Conservation (phyloP, 139 green algal species). For the Nannochloris sp. region DNA sequence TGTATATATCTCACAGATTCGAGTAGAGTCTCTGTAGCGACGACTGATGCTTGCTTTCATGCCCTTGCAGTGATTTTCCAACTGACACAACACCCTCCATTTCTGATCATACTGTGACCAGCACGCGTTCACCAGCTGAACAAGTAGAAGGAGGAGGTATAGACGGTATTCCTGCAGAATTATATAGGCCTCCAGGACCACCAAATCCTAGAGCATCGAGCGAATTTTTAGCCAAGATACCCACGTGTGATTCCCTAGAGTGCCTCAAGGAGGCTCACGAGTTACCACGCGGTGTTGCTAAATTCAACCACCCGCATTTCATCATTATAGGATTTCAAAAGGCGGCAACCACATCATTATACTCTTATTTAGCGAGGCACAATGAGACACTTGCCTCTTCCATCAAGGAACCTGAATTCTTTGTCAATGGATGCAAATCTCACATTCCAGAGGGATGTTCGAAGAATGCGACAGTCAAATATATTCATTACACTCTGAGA, state of each 20-base stretch:
- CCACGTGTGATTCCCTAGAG: constrained; percentile 7
- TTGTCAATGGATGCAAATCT: constrained; percentile 6
- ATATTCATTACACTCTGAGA: neutral
- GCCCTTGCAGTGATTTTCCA: too few relatives aligned
- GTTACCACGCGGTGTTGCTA: neutral
- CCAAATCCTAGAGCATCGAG: neutral
- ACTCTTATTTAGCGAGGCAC: neutral
- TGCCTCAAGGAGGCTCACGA: constrained; percentile 16
- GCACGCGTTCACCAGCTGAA: neutral
- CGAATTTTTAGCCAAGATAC: constrained; percentile 1
- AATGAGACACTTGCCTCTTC: neutral
- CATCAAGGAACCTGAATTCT: constrained; percentile 13
- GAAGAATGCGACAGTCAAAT: neutral
- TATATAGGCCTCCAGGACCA: neutral
- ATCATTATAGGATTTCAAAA: constrained; percentile 13
- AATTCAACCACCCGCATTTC: constrained; percentile 10
- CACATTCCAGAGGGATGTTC: neutral
- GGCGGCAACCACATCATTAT: constrained; percentile 7
- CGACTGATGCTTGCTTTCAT: too few relatives aligned
- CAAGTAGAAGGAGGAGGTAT: neutral
- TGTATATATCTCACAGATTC: too few relatives aligned
- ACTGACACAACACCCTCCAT: too few relatives aligned
- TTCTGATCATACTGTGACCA: too few relatives aligned
- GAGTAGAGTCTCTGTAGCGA: too few relatives aligned
- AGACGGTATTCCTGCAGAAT: neutral